Evolutionary conservation across 2,329 filamentous ascomycete genomes (phyloP), one percentile per base, ranked within the genome.

Genomic region (Scytalidium lignicola): DNA sequence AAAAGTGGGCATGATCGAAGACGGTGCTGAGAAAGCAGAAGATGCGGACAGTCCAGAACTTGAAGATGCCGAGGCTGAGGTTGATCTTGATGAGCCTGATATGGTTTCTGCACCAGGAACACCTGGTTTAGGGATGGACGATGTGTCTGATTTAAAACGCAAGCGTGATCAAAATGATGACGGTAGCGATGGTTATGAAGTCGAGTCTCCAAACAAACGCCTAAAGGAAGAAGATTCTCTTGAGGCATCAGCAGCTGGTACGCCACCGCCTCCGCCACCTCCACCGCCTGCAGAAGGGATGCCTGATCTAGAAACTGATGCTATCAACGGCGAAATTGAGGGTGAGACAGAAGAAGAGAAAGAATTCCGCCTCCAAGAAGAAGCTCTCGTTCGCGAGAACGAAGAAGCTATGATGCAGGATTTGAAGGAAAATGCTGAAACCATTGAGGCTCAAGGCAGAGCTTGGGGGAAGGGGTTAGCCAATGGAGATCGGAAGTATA

Each of bases 111-210:
- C 69, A 2, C 74, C 76, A 3, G 69, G 67, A 37, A 75, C 75
- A 47, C 65, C 72, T 21, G 75, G 78, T 21, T 49, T 47, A 12
- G 48, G 44, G 2, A 50, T 55, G 19, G 44, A 51, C 51, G 53
- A 29, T 26, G 44, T 58, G 58, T 44, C 55, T 18, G 56, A 62
- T 21, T 70, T 78, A 44, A 89, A 90, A 65, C 79, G 86, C 9
- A 90, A 89, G 65, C 76, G 84, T 43, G 71, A 74, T 9, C 72
- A 73, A 4, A 71, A 70, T n/a, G 61, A 62, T n/a, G 58, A 58
- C 1, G 39, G 43, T 40, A 32, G 32, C 21, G 41, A 51, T 18
- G 46, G 53, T 20, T 48, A 57, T 9, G 55, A 56, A 17, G 52
- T 47, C 3, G 60, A 62, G 9, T 52, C 52, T 7, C 44, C 47